A percentile compares a stretch with the other conserved stretches of the same genome.
These are phyloP conservation scores for Suillus hirtellus DNA, from an alignment of 768 basidiomycete genomes.

Conservation along the genomic window DNA sequence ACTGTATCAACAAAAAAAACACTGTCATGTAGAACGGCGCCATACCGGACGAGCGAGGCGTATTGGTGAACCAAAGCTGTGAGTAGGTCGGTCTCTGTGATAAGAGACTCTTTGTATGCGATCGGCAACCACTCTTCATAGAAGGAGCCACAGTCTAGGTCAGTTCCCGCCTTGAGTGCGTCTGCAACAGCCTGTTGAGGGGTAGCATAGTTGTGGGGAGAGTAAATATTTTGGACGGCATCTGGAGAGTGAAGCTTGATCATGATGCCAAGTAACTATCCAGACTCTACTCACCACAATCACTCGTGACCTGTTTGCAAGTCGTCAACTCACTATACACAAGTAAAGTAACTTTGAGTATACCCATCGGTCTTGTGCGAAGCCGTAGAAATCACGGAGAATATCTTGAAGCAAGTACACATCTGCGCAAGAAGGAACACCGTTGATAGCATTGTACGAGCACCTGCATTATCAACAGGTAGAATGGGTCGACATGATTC, in stretches of 20 bases:
- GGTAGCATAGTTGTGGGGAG: constrained; percentile 48
- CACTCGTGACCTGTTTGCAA: constrained; percentile 36
- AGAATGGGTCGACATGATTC: not conserved
- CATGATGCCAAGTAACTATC: no score
- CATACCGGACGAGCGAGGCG: constrained; percentile 53
- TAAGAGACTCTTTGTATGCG: constrained; percentile 49
- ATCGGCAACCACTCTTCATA: constrained; percentile 46
- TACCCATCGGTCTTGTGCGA: constrained; percentile 54
- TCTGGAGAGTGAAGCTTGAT: constrained; percentile 17
- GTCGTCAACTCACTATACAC: not conserved
- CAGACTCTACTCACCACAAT: constrained; percentile 46
- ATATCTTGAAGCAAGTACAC: constrained; percentile 53
- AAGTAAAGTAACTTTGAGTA: not conserved
- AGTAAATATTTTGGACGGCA: constrained; percentile 41
- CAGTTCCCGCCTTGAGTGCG: constrained; percentile 53
- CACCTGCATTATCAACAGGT: constrained; percentile 30
- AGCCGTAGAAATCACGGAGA: constrained; percentile 52
- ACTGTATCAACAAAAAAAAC: not conserved
- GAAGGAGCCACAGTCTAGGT: constrained; percentile 54
- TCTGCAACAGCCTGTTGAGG: constrained; percentile 50
- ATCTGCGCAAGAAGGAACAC: constrained; percentile 56
- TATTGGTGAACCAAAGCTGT: constrained; percentile 48
- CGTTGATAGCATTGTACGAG: constrained; percentile 63
- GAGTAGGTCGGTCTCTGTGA: constrained; percentile 45
- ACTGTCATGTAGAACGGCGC: not conserved